phyloP scores from a whole-genome alignment of 2,329 filamentous ascomycete species.

The Trichocomaceae sp. region DNA sequence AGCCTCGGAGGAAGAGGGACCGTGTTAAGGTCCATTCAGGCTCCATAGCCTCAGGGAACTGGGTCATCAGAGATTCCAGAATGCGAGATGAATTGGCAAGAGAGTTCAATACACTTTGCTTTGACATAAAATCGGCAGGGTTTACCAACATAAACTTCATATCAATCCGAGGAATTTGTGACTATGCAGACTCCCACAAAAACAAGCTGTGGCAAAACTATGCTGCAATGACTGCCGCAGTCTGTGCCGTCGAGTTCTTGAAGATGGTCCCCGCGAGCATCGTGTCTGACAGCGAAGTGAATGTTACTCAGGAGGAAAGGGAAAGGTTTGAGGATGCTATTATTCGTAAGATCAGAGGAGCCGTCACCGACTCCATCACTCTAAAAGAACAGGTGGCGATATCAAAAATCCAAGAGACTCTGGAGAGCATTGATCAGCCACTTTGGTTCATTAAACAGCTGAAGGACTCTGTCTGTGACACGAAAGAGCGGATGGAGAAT shows the following conservation, averaged over 20 bases:
- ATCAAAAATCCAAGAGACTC: not conserved
- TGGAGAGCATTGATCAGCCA: not conserved
- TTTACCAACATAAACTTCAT: constrained; percentile 10
- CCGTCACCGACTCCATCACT: not conserved
- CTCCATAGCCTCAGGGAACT: constrained; percentile 16
- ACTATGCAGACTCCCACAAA: constrained; percentile 14
- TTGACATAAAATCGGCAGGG: constrained; percentile 2
- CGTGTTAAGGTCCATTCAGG: constrained; percentile 16
- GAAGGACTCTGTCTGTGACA: not conserved
- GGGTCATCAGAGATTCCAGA: constrained; percentile 15
- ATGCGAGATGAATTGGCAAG: constrained; percentile 6
- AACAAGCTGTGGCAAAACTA: constrained; percentile 15
- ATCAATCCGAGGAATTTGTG: constrained; percentile 14
- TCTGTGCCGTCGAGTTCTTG: constrained; percentile 16
- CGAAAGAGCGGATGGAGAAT: not conserved
- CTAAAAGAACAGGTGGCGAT: not conserved
- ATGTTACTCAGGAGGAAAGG: not conserved
- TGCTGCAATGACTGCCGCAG: constrained; percentile 15
- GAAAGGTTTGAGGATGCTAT: not conserved
- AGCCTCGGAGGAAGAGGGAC: not conserved
- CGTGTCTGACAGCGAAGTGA: not conserved
- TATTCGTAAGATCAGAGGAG: not conserved
- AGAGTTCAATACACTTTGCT: constrained; percentile 12
- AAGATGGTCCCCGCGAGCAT: not conserved
- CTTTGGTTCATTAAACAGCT: not conserved